Conservation (phyloP, 192 early-diverging fungal genomes). For the Mortierella alpina region DNA sequence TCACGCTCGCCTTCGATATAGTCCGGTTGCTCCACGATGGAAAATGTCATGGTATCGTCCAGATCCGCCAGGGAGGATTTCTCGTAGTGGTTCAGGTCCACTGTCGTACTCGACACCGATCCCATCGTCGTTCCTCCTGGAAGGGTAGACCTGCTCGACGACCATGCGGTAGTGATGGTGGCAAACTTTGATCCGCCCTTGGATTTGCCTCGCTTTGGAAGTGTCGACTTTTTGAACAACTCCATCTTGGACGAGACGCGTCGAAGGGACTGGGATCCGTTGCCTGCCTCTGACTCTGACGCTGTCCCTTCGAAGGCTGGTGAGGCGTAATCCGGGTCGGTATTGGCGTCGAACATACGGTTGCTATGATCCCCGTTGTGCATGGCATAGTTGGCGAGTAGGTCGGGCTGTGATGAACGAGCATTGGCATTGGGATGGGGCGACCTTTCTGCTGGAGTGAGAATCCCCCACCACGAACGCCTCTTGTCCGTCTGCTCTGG, state of each 20-base stretch:
- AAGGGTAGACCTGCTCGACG: constrained; percentile 24
- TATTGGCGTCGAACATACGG: constrained; percentile 11
- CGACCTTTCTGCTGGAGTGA: constrained; percentile 11
- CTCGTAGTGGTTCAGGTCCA: constrained; percentile 36
- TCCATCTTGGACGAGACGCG: constrained; percentile 43
- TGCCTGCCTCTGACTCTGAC: background rate
- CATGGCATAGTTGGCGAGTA: constrained; percentile 6
- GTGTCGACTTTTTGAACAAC: constrained; percentile 34
- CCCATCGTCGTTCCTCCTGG: constrained; percentile 10
- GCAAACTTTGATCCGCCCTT: constrained; percentile 49
- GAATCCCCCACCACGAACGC: constrained; percentile 50
- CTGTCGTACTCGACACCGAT: constrained; percentile 35
- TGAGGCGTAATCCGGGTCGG: background rate
- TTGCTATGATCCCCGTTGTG: constrained; percentile 17
- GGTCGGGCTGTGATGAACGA: constrained; percentile 26
- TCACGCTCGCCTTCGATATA: constrained; percentile 55
- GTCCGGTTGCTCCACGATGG: constrained; percentile 30
- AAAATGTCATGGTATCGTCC: constrained; percentile 32
- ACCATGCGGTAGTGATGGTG: constrained; percentile 40
- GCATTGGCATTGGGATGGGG: background rate
- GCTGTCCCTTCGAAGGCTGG: constrained; percentile 2
- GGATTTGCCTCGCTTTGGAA: constrained; percentile 23
- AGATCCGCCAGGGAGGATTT: constrained; percentile 1
- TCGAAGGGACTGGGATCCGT: constrained; percentile 15
- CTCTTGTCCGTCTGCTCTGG: constrained; percentile 51